Percentiles rank a stretch among this genome's conserved stretches.
Conservation (phyloP, 768 basidiomycete genomes). For the Calocera viscosa region DNA sequence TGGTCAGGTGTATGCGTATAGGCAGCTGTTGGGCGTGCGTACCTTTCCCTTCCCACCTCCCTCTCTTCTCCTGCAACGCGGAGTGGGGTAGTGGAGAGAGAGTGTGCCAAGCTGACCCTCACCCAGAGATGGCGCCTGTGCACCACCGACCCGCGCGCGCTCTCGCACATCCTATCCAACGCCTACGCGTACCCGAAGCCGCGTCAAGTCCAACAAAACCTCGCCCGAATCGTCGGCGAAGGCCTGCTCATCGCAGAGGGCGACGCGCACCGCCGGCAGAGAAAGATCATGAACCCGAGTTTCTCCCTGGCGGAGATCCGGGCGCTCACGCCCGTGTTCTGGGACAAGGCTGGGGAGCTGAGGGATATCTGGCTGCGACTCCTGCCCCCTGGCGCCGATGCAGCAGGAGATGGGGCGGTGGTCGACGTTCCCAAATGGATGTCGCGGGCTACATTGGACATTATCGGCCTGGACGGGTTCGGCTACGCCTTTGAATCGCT, state of each 20-base stretch:
- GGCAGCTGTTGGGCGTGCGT: neutral
- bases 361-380: neutral
- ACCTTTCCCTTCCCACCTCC: neutral
- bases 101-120: neutral
- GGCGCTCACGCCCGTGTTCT: constrained; percentile 28
- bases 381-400: neutral
- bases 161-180: constrained; percentile 63
- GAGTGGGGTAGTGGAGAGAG: too few species aligned
- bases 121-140: constrained; percentile 39
- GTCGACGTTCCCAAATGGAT: constrained; percentile 55
- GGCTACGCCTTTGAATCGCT: constrained; percentile 70
- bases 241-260: constrained; percentile 62
- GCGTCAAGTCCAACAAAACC: constrained; percentile 59
- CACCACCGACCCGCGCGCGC: constrained; percentile 64
- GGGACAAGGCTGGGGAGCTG: neutral
- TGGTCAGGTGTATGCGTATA: neutral
- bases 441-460: constrained; percentile 56
- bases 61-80: too few species aligned
- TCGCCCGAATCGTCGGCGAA: constrained; percentile 66
- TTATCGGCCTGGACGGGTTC: constrained; percentile 71
- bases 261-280: neutral
- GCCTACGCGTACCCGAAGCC: constrained; percentile 65
- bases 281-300: neutral
- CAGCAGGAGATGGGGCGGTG: neutral
- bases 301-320: constrained; percentile 26